These are phyloP conservation scores for Leccinum subatratum DNA, from an alignment of 1,284 basidiomycete genomes.

Conservation along the genomic window DNA sequence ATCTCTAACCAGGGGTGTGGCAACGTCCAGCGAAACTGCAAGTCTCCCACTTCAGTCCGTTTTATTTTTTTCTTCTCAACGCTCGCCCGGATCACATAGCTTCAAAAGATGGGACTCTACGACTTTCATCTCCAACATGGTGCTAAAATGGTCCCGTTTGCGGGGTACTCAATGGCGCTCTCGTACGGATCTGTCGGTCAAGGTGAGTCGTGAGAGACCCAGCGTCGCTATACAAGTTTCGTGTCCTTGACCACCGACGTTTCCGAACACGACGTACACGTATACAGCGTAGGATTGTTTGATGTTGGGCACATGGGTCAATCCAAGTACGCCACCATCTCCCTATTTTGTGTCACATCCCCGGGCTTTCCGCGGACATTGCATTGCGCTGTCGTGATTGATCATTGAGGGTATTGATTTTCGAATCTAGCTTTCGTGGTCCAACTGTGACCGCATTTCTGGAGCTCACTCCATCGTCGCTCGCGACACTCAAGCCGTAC, in stretches of 20 bases:
- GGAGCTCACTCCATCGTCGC: constrained; percentile 79
- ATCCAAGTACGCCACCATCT: constrained; percentile 50
- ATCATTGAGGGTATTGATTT: background rate
- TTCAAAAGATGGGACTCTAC: constrained; percentile 69
- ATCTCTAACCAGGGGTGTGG: constrained; percentile 13
- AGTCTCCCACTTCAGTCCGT: constrained; percentile 6
- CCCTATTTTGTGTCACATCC: constrained; percentile 2
- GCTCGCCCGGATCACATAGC: constrained; percentile 9
- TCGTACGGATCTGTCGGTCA: constrained; percentile 80
- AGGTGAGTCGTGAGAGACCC: constrained; percentile 43
- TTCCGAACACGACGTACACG: background rate
- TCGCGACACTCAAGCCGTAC: constrained; percentile 64
- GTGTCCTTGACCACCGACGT: constrained; percentile 12
- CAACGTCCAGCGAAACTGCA: constrained; percentile 22
- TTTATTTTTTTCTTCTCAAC: constrained; percentile 6
- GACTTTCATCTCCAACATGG: constrained; percentile 84
- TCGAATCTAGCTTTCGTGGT: constrained; percentile 55
- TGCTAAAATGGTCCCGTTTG: constrained; percentile 97
- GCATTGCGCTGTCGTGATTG: background rate
- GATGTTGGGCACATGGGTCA: constrained; percentile 99
- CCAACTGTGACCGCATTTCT: constrained; percentile 73
- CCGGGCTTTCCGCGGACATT: background rate
- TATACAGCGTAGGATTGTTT: constrained; percentile 82
- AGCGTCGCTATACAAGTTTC: constrained; percentile 11
- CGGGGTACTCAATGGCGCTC: constrained; percentile 93